These are phyloP conservation scores for Nakaseomyces sp. DNA, from an alignment of 1,139 yeast species.

Conservation along the genomic window DNA sequence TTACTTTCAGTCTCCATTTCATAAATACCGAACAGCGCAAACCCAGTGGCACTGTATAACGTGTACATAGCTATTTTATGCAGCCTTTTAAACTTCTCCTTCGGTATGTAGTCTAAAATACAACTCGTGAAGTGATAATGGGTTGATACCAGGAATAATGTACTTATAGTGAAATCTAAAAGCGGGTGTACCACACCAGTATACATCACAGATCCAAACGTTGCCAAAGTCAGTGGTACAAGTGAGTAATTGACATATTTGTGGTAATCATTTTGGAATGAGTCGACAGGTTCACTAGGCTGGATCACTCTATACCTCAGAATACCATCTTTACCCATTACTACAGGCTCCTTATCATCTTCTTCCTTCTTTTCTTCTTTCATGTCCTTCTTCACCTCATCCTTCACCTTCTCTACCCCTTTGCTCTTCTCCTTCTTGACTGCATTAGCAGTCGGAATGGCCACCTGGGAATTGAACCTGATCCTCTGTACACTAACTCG, in stretches of 20 bases:
- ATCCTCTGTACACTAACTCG: neutral
- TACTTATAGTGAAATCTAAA: conserved; percentile 59
- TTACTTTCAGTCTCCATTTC: conserved; percentile 64
- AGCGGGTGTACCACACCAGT: conserved; percentile 48
- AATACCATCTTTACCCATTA: neutral
- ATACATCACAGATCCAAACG: conserved; percentile 50
- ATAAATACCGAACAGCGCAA: conserved; percentile 73
- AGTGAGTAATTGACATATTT: conserved; percentile 55
- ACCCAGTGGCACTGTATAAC: conserved; percentile 60
- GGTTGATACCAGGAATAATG: conserved; percentile 59
- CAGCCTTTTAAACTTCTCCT: conserved; percentile 68
- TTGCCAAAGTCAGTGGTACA: conserved; percentile 67
- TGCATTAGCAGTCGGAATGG: neutral
- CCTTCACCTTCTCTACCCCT: neutral
- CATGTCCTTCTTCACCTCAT: neutral
- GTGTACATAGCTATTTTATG: conserved; percentile 56
- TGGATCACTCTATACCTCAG: neutral
- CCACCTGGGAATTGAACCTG: neutral
- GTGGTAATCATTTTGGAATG: conserved; percentile 86
- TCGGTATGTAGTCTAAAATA: conserved; percentile 82
- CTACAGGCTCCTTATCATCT: neutral
- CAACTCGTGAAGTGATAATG: conserved; percentile 80
- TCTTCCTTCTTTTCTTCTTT: neutral
- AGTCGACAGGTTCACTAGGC: conserved; percentile 50
- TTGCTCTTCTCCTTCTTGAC: neutral